Percentiles rank a stretch among this genome's conserved stretches.
Conservation (phyloP, 441 rosid species). For the Flueggea neowawraea region DNA sequence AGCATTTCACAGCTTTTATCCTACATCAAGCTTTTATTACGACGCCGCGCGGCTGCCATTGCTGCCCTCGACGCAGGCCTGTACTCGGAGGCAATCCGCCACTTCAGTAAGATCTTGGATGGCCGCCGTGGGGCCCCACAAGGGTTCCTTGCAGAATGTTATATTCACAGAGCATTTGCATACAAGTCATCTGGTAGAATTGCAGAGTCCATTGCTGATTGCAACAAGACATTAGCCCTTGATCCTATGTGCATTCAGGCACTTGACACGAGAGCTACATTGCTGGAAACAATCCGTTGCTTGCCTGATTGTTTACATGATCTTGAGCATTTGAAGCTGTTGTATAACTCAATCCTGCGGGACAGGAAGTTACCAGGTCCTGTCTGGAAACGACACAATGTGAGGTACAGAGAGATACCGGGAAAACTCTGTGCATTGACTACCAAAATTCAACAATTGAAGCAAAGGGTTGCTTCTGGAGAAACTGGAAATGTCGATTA, state of each 20-base stretch:
- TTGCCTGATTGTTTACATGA: constrained; percentile 81
- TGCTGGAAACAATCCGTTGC: constrained; percentile 67
- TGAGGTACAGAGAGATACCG: constrained; percentile 72
- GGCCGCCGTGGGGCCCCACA: constrained; percentile 84
- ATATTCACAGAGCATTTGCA: constrained; percentile 75
- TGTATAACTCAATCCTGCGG: constrained; percentile 72
- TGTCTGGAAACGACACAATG: constrained; percentile 77
- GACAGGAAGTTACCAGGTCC: constrained; percentile 88
- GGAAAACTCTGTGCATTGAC: constrained; percentile 65
- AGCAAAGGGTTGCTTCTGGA: constrained; percentile 66
- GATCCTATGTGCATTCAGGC: constrained; percentile 73
- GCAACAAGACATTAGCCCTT: constrained; percentile 77
- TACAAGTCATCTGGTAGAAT: constrained; percentile 62
- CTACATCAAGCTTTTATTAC: constrained; percentile 78
- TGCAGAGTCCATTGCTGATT: constrained; percentile 83
- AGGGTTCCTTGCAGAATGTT: constrained; percentile 79
- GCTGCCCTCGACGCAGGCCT: constrained; percentile 83
- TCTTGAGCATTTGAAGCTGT: constrained; percentile 76
- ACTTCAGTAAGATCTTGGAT: constrained; percentile 80
- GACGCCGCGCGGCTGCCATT: constrained; percentile 81
- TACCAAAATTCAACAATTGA: constrained; percentile 55
- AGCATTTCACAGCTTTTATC: constrained; percentile 60
- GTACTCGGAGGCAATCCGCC: constrained; percentile 76
- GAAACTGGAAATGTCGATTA: constrained; percentile 81
- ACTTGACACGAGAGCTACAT: constrained; percentile 80